phyloP scores from a whole-genome alignment of 345 rosid genomes.

The Turritis glabra region DNA sequence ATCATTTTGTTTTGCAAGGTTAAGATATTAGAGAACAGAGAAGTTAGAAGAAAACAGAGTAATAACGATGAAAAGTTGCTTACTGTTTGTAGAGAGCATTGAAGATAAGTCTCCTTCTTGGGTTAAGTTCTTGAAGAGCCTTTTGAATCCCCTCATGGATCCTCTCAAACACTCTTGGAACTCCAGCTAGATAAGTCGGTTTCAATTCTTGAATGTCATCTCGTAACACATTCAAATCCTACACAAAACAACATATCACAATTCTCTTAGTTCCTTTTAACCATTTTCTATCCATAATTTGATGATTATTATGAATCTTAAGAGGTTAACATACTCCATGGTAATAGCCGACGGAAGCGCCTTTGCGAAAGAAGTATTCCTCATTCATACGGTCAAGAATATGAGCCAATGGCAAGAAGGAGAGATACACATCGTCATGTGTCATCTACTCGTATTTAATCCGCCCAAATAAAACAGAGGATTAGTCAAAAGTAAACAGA shows the following conservation, averaged over 20 bases:
- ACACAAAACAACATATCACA: slow-evolving; percentile 17
- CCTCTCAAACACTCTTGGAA: slow-evolving; percentile 90
- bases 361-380: slow-evolving; percentile 81
- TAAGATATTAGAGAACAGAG: slow-evolving; percentile 3
- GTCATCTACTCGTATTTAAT: slow-evolving; percentile 62
- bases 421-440: slow-evolving; percentile 78
- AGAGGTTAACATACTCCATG: slow-evolving; percentile 69
- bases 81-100: slow-evolving; percentile 75
- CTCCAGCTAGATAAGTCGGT: slow-evolving; percentile 92
- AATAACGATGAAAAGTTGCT: slow-evolving; percentile 31
- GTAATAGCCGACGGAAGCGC: slow-evolving; percentile 94
- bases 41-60: slow-evolving; percentile 20
- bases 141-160: slow-evolving; percentile 69
- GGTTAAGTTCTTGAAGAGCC: slow-evolving; percentile 78
- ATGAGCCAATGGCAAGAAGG: slow-evolving; percentile 95
- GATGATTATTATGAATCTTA: neutral
- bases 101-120: slow-evolving; percentile 61
- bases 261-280: neutral
- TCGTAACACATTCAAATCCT: slow-evolving; percentile 82
- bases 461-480: slow-evolving; percentile 1
- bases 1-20: slow-evolving; percentile 12
- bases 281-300: neutral
- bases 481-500: neutral
- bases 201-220: slow-evolving; percentile 84
- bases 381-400: slow-evolving; percentile 83